phyloP scores from a whole-genome alignment of 352 stramenopile species.

The Phytophthora sojae region DNA sequence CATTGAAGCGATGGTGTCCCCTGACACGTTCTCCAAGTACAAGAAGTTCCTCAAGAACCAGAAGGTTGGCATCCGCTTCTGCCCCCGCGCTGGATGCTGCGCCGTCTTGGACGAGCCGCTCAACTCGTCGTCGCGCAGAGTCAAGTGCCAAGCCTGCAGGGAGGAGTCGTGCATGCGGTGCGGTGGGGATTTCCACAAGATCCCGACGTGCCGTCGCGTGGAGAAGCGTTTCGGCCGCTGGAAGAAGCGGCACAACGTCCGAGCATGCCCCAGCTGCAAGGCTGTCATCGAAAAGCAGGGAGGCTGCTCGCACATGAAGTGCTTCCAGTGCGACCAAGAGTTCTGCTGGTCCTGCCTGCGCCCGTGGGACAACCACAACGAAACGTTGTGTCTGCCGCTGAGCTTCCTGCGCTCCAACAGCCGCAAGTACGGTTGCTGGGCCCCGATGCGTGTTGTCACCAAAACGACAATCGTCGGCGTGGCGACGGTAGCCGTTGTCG shows the following conservation, averaged over 20 bases:
- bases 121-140: slow-evolving; percentile 50
- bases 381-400: slow-evolving; percentile 76
- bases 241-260: slow-evolving; percentile 78
- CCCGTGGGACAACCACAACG: slow-evolving; percentile 72
- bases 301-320: slow-evolving; percentile 89
- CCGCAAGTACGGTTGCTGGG: slow-evolving; percentile 65
- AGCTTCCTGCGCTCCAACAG: slow-evolving; percentile 77
- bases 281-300: slow-evolving; percentile 85
- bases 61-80: slow-evolving; percentile 73
- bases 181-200: slow-evolving; percentile 62
- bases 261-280: slow-evolving; percentile 72
- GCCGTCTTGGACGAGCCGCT: slow-evolving; percentile 64
- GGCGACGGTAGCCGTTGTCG: slow-evolving; percentile 56
- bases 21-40: slow-evolving; percentile 69
- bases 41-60: slow-evolving; percentile 72
- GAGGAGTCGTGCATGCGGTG: slow-evolving; percentile 78
- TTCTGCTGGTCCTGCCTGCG: slow-evolving; percentile 88
- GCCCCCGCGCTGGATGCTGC: slow-evolving; percentile 69
- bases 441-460: slow-evolving; percentile 72
- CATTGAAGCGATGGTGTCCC: slow-evolving; percentile 60
- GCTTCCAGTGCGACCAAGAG: slow-evolving; percentile 85
- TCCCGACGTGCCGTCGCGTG: slow-evolving; percentile 61
- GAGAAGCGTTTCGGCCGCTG: slow-evolving; percentile 75
- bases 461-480: slow-evolving; percentile 72
- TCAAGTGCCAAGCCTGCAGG: slow-evolving; percentile 55